phyloP scores from a whole-genome alignment of 352 stramenopile species.

The Pythium apleroticum region DNA sequence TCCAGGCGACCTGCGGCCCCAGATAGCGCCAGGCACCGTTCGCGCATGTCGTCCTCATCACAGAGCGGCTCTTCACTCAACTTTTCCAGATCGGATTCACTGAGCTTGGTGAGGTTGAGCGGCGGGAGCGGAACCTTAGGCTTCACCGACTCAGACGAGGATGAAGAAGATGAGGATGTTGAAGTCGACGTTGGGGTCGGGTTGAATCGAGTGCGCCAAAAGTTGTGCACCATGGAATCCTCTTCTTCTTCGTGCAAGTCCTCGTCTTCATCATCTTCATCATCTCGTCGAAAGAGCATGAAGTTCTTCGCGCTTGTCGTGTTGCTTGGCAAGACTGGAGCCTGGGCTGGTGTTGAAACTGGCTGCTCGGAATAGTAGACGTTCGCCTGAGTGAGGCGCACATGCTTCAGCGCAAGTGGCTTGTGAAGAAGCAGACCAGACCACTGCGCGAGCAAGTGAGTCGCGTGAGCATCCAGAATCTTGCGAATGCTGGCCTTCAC shows the following conservation, averaged over 20 bases:
- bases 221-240: conserved; percentile 15
- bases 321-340: not conserved
- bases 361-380: conserved; percentile 65
- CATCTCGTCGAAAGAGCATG: conserved; percentile 9
- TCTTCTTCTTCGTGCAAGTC: conserved; percentile 7
- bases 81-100: conserved; percentile 3
- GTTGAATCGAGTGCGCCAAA: conserved; percentile 9
- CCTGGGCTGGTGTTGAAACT: not conserved
- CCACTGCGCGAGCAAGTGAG: conserved; percentile 64
- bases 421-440: conserved; percentile 41
- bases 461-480: conserved; percentile 56
- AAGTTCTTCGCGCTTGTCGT: not conserved
- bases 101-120: conserved; percentile 9
- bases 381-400: conserved; percentile 71
- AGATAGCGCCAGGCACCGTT: conserved; percentile 16
- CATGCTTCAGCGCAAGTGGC: conserved; percentile 40
- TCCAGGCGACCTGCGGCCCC: not conserved
- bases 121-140: not conserved
- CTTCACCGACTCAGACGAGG: not conserved
- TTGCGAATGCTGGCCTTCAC: conserved; percentile 62
- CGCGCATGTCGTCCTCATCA: conserved; percentile 19
- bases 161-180: not conserved
- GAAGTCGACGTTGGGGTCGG: not conserved
- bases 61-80: not conserved
- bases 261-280: conserved; percentile 12